Base-by-base conservation (phyloP, 2,329 filamentous ascomycete genomes). In the Penicillium verrucosum region DNA sequence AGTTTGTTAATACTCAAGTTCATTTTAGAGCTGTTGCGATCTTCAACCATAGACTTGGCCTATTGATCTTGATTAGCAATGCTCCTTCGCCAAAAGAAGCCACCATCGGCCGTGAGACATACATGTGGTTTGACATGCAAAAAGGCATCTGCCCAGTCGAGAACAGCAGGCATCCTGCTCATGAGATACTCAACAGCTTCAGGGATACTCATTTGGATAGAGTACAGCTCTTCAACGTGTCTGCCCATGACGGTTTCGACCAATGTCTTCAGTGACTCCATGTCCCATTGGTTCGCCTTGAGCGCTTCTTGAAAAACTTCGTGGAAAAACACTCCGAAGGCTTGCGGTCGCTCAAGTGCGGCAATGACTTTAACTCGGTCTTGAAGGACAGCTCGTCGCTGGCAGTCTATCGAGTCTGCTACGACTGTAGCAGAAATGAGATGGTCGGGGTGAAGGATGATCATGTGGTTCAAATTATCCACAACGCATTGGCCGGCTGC, bases 401-500 rank as follows among this genome's bases (percentile, higher is more conserved):
- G 87, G 70, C 94, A 99, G 25, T 87, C 88, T 71, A 97, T 96
- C 0, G 94, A 96, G 73, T 99, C 94, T n/a, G 92, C 92, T 42
- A 99, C 89, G 5, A 95, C 91, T 0, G 94, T 97, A 3, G 94
- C 89, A 2, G 94, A 97, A 51, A 99, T 89, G 34, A 99, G 83
- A 75, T 97, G 92, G 68, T 99, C 94, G 0, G 94, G 94, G 68
- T 99, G 92, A 14, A 99, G 77, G 56, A 99, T 92, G 49, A 99
- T 78, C 73, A 97, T 89, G 67, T 94, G 91, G 66, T 92, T 82
- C 3, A 83, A 80, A 71, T 97, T 91, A 69, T 96, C 89, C 60
- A 97, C 82, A 45, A 95, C 77, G 70, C 92, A 96, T 70, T 87
- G 85, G 1, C 90, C 89, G 16, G 78, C 81, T 0, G 75, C 64